Evolutionary conservation across 202 grass and related monocot genomes (phyloP).

Genomic region (Digitaria exilis): DNA sequence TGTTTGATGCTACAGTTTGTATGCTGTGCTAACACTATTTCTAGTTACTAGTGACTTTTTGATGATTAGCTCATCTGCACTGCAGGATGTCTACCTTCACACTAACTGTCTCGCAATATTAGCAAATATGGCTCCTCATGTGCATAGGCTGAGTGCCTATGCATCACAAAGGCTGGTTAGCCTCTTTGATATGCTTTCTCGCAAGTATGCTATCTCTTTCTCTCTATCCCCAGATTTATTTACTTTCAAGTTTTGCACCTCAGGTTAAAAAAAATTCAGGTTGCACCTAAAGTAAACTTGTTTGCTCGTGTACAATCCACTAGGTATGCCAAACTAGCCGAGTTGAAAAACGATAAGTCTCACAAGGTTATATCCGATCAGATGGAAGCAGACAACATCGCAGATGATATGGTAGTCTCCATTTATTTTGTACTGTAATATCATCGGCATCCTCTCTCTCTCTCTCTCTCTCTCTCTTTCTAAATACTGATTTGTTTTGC

Average conservation of each 20-base stretch:
- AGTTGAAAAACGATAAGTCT: constrained; percentile 88
- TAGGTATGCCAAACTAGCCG: constrained; percentile 97
- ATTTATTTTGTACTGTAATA: constrained; percentile 25
- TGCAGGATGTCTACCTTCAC: constrained; percentile 98
- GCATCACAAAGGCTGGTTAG: constrained; percentile 99
- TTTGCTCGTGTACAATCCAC: constrained; percentile 30
- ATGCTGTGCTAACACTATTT: background rate
- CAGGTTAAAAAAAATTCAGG: background rate
- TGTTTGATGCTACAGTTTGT: constrained; percentile 12
- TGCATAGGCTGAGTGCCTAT: constrained; percentile 91
- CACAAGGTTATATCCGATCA: constrained; percentile 63
- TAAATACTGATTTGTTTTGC: constrained; percentile 46
- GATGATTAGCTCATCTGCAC: constrained; percentile 40
- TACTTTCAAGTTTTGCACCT: constrained; percentile 16
- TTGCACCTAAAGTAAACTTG: constrained; percentile 20
- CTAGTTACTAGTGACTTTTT: constrained; percentile 2
- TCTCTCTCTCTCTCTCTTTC: constrained; percentile 28
- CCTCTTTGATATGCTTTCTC: constrained; percentile 99
- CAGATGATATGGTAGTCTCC: constrained; percentile 89
- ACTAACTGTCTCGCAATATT: constrained; percentile 97
- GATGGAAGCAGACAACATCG: constrained; percentile 73
- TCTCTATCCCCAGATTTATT: constrained; percentile 25
- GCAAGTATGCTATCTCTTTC: constrained; percentile 69
- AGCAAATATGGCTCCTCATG: constrained; percentile 98
- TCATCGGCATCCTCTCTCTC: background rate